Evolutionary conservation across 805 yeast genomes (phyloP).

Genomic region (Metschnikowia cerradonensis): DNA sequence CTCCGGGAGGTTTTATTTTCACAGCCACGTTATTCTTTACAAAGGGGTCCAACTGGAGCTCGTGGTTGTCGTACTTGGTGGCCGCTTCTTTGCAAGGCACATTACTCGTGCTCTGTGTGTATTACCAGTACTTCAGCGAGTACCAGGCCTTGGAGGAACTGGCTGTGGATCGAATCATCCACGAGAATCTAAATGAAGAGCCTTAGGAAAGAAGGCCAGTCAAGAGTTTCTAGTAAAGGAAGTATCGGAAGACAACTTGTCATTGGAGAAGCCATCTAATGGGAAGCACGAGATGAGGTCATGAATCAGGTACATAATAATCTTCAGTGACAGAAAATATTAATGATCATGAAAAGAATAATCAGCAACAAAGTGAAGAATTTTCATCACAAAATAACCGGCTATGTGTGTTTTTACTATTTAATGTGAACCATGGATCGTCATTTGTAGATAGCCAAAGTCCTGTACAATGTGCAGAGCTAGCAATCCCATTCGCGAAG

Average conservation of each 20-base stretch:
- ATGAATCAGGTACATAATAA: neutral
- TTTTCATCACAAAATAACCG: too few relatives aligned
- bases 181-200: constrained; percentile 8
- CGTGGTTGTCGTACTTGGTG: constrained; percentile 75
- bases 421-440: too few relatives aligned
- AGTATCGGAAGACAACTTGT: too few relatives aligned
- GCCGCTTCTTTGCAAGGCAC: constrained; percentile 68
- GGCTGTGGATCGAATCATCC: constrained; percentile 10
- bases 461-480: constrained; percentile 3
- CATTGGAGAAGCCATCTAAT: too few relatives aligned
- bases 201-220: neutral
- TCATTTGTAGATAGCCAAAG: neutral
- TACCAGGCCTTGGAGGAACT: constrained; percentile 9
- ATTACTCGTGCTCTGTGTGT: constrained; percentile 60
- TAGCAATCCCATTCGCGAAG: constrained; percentile 2
- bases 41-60: constrained; percentile 79
- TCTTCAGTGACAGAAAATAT: neutral
- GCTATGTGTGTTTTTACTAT: too few relatives aligned
- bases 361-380: too few relatives aligned
- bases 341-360: too few relatives aligned
- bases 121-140: constrained; percentile 24
- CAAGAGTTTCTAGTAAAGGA: too few relatives aligned
- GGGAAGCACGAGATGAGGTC: too few relatives aligned
- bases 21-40: constrained; percentile 65
- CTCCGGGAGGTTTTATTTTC: constrained; percentile 87